Conservation (phyloP, 2,329 filamentous ascomycete species). For the Elsinoe necatrix region DNA sequence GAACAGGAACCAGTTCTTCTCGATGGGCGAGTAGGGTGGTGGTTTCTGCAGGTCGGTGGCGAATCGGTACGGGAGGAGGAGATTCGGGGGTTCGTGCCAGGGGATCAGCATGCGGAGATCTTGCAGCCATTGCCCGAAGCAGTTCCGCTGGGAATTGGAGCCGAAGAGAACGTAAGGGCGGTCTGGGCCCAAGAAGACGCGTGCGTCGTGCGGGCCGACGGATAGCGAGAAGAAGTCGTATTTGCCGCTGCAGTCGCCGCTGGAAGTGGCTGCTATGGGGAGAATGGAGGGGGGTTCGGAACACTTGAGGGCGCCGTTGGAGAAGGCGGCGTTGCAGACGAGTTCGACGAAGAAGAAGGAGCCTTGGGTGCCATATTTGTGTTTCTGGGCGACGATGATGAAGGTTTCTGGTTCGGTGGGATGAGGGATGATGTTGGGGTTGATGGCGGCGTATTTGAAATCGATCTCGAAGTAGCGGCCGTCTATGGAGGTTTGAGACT, state of each 20-base stretch:
- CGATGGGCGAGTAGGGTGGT: constrained; percentile 36
- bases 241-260: constrained; percentile 40
- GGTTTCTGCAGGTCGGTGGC: constrained; percentile 48
- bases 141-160: constrained; percentile 47
- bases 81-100: constrained; percentile 24
- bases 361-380: constrained; percentile 24
- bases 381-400: constrained; percentile 45
- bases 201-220: constrained; percentile 50
- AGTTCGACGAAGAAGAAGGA: constrained; percentile 32
- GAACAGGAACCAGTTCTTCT: constrained; percentile 58
- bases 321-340: constrained; percentile 44
- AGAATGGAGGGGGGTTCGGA: constrained; percentile 34
- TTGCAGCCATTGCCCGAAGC: constrained; percentile 50
- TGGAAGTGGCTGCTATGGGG: constrained; percentile 40
- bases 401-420: constrained; percentile 41
- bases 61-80: constrained; percentile 36
- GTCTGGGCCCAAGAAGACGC: constrained; percentile 48
- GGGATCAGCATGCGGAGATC: constrained; percentile 45
- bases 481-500: constrained; percentile 41
- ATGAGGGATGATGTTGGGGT: constrained; percentile 53
- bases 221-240: constrained; percentile 38
- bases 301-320: constrained; percentile 37
- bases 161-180: constrained; percentile 47
- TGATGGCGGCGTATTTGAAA: constrained; percentile 41
- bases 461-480: constrained; percentile 43